Evolutionary conservation across 345 rosid genomes (phyloP).

Genomic region (Hypericum androsaemum): DNA sequence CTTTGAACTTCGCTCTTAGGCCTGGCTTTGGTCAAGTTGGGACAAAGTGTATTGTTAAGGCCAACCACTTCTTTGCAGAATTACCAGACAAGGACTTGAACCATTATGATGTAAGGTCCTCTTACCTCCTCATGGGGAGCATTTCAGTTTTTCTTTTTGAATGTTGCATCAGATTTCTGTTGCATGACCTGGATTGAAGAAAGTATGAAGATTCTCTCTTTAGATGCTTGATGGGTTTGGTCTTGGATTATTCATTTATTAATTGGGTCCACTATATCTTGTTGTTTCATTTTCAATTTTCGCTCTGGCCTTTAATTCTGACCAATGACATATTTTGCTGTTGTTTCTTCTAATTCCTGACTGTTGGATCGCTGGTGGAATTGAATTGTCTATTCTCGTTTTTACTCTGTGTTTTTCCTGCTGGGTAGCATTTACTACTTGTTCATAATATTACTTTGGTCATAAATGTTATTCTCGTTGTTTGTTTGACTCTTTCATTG

Average conservation of each 20-base stretch:
- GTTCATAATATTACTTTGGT: constrained; percentile 1
- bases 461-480: constrained; percentile 40
- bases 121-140: no score
- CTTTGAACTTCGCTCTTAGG: constrained; percentile 61
- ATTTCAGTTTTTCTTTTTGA: no score
- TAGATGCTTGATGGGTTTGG: no score
- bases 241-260: no score
- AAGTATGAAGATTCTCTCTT: no score
- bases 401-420: constrained; percentile 12
- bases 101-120: constrained; percentile 81
- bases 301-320: constrained; percentile 30
- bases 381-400: constrained; percentile 22
- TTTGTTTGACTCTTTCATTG: constrained; percentile 24
- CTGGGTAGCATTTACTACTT: constrained; percentile 24
- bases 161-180: no score
- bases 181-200: no score
- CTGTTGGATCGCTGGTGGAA: constrained; percentile 28
- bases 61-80: constrained; percentile 92
- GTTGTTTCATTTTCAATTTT: constrained; percentile 1
- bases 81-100: constrained; percentile 84
- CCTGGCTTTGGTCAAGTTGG: constrained; percentile 90
- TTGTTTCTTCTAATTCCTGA: constrained; percentile 16
- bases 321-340: constrained; percentile 20
- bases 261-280: no score
- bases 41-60: constrained; percentile 90